phyloP scores from a whole-genome alignment of 257 asterid genomes.

The Nyctanthes arbortristis region DNA sequence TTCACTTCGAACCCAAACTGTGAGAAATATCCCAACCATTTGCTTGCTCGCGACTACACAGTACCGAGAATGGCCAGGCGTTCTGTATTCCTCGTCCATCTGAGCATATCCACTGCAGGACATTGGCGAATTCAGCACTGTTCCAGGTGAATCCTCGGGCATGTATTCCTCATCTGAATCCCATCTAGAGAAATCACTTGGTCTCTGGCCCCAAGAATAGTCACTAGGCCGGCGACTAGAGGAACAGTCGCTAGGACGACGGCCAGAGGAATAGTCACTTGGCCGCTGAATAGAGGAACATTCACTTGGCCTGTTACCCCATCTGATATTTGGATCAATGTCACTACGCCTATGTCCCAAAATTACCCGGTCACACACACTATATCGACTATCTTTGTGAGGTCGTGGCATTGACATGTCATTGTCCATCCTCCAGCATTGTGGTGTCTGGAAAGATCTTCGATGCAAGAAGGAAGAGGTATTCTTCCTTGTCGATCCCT shows the following conservation, averaged over 20 bases:
- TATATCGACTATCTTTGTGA: slow-evolving; percentile 44
- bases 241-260: slow-evolving; percentile 31
- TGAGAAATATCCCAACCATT: slow-evolving; percentile 71
- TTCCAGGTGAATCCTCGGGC: slow-evolving; percentile 61
- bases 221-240: slow-evolving; percentile 36
- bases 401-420: slow-evolving; percentile 45
- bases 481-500: slow-evolving; percentile 48
- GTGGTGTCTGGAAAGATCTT: slow-evolving; percentile 55
- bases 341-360: slow-evolving; percentile 73
- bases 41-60: slow-evolving; percentile 63
- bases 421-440: slow-evolving; percentile 45
- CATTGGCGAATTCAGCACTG: slow-evolving; percentile 48
- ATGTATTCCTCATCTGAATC: slow-evolving; percentile 66
- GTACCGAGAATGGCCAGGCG: slow-evolving; percentile 45
- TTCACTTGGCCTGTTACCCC: slow-evolving; percentile 63
- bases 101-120: slow-evolving; percentile 40
- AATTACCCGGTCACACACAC: slow-evolving; percentile 55
- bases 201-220: slow-evolving; percentile 49
- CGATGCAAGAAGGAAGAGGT: slow-evolving; percentile 42
- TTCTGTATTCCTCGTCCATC: slow-evolving; percentile 34
- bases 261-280: slow-evolving; percentile 36
- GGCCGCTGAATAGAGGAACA: slow-evolving; percentile 50
- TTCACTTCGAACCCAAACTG: slow-evolving; percentile 62
- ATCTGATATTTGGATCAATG: slow-evolving; percentile 44
- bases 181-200: slow-evolving; percentile 65